Base-by-base conservation (phyloP, 495 filamentous ascomycete genomes). In the Penicillium riverlandense region DNA sequence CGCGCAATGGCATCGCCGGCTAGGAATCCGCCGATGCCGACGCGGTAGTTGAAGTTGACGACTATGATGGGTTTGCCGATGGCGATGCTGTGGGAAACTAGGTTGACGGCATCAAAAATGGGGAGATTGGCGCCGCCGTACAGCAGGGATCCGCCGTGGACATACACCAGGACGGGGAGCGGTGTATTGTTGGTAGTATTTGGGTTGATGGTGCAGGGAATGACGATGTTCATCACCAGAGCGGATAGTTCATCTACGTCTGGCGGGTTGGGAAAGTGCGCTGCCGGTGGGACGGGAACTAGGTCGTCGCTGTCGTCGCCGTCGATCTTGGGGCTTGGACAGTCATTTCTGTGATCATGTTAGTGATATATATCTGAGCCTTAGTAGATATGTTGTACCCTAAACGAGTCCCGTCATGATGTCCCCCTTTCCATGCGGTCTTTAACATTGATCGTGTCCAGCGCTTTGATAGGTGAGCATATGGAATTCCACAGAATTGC, bases 401-500 rank as follows among this genome's bases (percentile, higher is more conserved):
- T 14, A 59, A 33, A 13, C 43, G 48, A 7, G 57, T 57, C 11
- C 57, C 61, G 37, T 63, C 61, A 40, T 63, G 61, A 29, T 52
- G 37, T 4, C 40, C 28, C 5, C 43, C 31, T 12, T 41, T 36
- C 55, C 57, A 61, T 5, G 40, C 34, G 1, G 58, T 61, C n/a
- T 52, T 53, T n/a, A 64, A 29, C 1, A 32, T 29, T n/a, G 61
- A 54, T 10, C 61, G 38, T 11, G 61, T 57, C 55, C 55, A 64
- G 12, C 58, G 53, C 40, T 64, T 64, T 8, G 43, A 0, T 1
- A 64, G 41, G 38, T 37, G 14, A 1, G 55, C 61, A 33, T 64
- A 64, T 7, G 61, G 57, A 40, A 64, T 61, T 1, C 61, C 61
- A 28, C 54, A 55, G 37, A 53, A 63, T 41, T 63, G 61, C 32